phyloP scores from a whole-genome alignment of 2,329 filamentous ascomycete genomes.

The Acrocalymma vagum region DNA sequence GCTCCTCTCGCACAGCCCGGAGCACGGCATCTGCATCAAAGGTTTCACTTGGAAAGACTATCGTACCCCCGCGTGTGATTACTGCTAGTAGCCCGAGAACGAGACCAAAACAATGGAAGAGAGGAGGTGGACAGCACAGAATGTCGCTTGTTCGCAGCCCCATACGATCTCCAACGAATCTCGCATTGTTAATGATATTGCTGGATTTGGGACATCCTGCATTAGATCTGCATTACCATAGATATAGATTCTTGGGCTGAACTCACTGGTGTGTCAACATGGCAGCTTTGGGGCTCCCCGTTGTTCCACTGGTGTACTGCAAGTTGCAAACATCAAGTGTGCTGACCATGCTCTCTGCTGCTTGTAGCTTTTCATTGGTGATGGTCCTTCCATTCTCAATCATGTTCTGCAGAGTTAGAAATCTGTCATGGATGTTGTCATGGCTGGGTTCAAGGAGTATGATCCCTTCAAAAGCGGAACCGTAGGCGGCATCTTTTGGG shows the following conservation, averaged over 20 bases:
- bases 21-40: slow-evolving; percentile 74
- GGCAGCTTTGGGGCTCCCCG: slow-evolving; percentile 37
- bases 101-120: slow-evolving; percentile 86
- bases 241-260: neutral
- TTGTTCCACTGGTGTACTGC: slow-evolving; percentile 40
- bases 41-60: slow-evolving; percentile 75
- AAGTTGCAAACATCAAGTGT: slow-evolving; percentile 33
- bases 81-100: slow-evolving; percentile 76
- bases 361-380: slow-evolving; percentile 33
- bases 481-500: no score
- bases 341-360: slow-evolving; percentile 24
- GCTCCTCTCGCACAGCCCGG: slow-evolving; percentile 61
- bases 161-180: slow-evolving; percentile 71
- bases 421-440: no score
- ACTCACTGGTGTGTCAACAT: slow-evolving; percentile 39
- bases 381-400: neutral
- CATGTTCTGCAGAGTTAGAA: no score
- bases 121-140: slow-evolving; percentile 79
- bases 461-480: no score
- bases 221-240: slow-evolving; percentile 3
- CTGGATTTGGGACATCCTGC: slow-evolving; percentile 17
- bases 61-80: slow-evolving; percentile 76
- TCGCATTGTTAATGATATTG: slow-evolving; percentile 43
- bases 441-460: no score
- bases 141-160: slow-evolving; percentile 68